Base-by-base conservation (phyloP, 2,329 filamentous ascomycete species). In the Phyllosticta capitalensis region DNA sequence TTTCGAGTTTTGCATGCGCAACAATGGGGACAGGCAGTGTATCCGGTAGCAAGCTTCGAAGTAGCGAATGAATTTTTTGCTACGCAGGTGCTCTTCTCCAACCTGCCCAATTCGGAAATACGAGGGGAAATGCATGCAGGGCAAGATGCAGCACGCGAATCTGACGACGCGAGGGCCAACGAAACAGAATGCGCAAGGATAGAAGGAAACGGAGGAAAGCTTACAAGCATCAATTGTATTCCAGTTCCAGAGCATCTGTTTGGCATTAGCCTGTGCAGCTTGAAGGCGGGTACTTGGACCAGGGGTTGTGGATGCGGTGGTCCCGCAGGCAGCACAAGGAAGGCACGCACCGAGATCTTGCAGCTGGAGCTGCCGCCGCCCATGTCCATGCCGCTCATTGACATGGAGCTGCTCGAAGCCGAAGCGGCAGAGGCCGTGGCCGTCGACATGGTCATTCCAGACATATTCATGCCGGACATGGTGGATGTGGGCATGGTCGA, bases 171-270 rank as follows among this genome's bases (percentile, higher is more conserved):
- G 5, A 9, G 24, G 10, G 19, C 19, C 30, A 45, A 55, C 33
- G 19, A 22, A 22, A 48, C 22, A n/a, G 38, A 24, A 21, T 1
- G 9, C 22, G 17, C 14, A 17, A 26, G 28, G 22, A 17, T 9
- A 50, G 48, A 17, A 17, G 17, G 28, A 5, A 9, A 7, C 51
- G 22, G 19, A 28, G 45, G 14, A 45, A 19, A 1, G 38, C 51
- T 20, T 59, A 70, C 78, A 90, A 20, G 85, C 74, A 69, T 88
- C 84, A 68, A 88, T 76, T 2, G 85, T 87, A 71, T 88, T 79
- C 86, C 86, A 89, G 72, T 90, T 91, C 86, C 87, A 90, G 49
- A 89, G 76, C 88, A 90, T 91, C 86, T 89, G 52, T 12, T 48
- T 12, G 33, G 6, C 30, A 22, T 67, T 66, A 22, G n/a, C 17